Percentiles rank a stretch among this genome's conserved stretches.
phyloP scores from a whole-genome alignment of 2,329 filamentous ascomycete species.

The Fusarium tanahbumbuense region DNA sequence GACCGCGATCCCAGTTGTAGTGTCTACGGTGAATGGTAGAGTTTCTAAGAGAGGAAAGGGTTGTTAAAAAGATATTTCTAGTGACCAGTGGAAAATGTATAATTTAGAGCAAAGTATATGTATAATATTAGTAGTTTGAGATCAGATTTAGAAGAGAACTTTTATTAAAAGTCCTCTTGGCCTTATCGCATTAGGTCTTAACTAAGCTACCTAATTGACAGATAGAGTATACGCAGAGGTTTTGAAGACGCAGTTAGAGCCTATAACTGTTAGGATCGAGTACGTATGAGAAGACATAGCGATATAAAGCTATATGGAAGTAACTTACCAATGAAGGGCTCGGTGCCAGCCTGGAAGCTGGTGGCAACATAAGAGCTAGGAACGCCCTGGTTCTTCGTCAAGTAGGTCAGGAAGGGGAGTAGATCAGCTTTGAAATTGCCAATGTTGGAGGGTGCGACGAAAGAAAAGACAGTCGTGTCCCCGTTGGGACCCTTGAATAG shows the following conservation, averaged over 20 bases:
- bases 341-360: slow-evolving; percentile 58
- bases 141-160: rapidly evolving
- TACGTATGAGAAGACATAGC: not conserved
- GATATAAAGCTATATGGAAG: not conserved
- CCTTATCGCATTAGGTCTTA: not conserved
- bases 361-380: slow-evolving; percentile 38
- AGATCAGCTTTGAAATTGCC: slow-evolving; percentile 68
- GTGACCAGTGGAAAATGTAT: no score
- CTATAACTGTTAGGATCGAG: not conserved
- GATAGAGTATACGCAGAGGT: not conserved
- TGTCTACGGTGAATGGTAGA: rapidly evolving
- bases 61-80: no score
- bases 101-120: no score
- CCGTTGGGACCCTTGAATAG: slow-evolving; percentile 72
- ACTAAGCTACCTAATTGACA: not conserved
- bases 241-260: not conserved
- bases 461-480: slow-evolving; percentile 70
- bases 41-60: no score
- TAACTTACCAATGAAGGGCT: slow-evolving; percentile 63
- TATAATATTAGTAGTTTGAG: no score
- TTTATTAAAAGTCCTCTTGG: no score
- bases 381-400: slow-evolving; percentile 59
- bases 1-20: rapidly evolving
- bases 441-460: slow-evolving; percentile 55
- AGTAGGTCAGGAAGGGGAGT: slow-evolving; percentile 67